Conservation (phyloP, 2,329 filamentous ascomycete species). For the Aspergillus bombycis region DNA sequence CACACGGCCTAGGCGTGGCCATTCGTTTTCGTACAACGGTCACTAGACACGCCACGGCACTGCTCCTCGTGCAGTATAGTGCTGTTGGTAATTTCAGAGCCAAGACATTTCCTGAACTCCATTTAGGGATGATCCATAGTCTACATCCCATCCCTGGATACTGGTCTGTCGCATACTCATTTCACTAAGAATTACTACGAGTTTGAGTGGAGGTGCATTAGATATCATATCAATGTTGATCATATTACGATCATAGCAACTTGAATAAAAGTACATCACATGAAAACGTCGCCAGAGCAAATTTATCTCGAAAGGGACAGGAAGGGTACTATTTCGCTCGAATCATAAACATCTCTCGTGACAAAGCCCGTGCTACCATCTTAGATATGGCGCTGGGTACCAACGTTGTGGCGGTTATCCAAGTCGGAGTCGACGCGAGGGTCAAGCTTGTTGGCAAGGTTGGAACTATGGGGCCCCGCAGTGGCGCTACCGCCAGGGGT, state of each 20-base stretch:
- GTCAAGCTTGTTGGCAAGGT: slow-evolving; percentile 56
- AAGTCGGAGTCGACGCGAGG: slow-evolving; percentile 58
- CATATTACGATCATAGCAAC: not conserved
- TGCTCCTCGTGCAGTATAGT: no score
- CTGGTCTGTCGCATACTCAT: not conserved
- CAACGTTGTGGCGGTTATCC: slow-evolving; percentile 12
- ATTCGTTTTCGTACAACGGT: not conserved
- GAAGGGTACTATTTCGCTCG: not conserved
- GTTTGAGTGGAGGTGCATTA: not conserved
- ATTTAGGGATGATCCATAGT: no score
- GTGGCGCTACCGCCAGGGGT: slow-evolving; percentile 21
- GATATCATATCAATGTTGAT: not conserved
- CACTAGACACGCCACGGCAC: not conserved
- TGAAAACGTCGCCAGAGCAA: not conserved
- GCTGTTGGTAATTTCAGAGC: not conserved
- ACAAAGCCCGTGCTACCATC: not conserved
- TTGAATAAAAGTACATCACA: not conserved
- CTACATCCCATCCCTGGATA: not conserved
- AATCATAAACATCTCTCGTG: not conserved
- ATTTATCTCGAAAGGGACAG: not conserved
- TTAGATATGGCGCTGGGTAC: slow-evolving; percentile 7
- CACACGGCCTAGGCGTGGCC: not conserved
- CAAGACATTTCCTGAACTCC: not conserved
- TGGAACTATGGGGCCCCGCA: slow-evolving; percentile 49
- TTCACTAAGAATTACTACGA: not conserved